Percentiles rank a stretch among this genome's conserved stretches.
Conservation (phyloP, 345 rosid species). For the Heritiera fomes region DNA sequence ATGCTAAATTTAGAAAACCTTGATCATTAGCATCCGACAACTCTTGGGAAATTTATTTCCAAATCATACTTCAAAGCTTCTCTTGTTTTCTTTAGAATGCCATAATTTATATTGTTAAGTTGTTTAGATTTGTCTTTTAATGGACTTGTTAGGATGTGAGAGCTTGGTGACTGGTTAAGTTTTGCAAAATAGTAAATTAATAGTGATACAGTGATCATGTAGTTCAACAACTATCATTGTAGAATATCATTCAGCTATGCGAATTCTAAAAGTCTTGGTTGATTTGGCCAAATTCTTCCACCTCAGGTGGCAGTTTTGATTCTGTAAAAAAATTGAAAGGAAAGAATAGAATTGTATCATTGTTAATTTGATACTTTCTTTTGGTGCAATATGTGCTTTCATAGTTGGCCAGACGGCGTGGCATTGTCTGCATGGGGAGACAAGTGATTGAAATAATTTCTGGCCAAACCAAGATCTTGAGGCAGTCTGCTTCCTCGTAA, state of each 20-base stretch:
- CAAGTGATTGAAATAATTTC: slow-evolving; percentile 33
- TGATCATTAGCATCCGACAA: neutral
- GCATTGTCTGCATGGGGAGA: slow-evolving; percentile 50
- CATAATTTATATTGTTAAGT: neutral
- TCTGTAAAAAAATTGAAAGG: neutral
- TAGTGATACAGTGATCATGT: neutral
- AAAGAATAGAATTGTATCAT: neutral
- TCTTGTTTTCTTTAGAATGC: neutral
- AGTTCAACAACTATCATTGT: neutral
- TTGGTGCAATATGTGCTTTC: slow-evolving; percentile 12
- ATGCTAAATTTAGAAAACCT: neutral
- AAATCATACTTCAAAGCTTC: neutral
- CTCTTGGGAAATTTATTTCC: neutral
- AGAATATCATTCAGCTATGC: neutral
- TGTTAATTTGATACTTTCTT: slow-evolving; percentile 7
- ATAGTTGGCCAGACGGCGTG: slow-evolving; percentile 31
- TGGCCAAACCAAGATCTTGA: slow-evolving; percentile 28
- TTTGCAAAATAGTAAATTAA: neutral
- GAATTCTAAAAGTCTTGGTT: slow-evolving; percentile 3
- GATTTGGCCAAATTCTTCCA: slow-evolving; percentile 6
- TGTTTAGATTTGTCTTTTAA: neutral
- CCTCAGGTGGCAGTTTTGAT: neutral
- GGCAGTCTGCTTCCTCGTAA: slow-evolving; percentile 17
- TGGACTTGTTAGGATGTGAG: neutral
- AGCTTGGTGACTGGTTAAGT: neutral